phyloP scores from a whole-genome alignment of 257 asterid species.

The Primulina eburnea region DNA sequence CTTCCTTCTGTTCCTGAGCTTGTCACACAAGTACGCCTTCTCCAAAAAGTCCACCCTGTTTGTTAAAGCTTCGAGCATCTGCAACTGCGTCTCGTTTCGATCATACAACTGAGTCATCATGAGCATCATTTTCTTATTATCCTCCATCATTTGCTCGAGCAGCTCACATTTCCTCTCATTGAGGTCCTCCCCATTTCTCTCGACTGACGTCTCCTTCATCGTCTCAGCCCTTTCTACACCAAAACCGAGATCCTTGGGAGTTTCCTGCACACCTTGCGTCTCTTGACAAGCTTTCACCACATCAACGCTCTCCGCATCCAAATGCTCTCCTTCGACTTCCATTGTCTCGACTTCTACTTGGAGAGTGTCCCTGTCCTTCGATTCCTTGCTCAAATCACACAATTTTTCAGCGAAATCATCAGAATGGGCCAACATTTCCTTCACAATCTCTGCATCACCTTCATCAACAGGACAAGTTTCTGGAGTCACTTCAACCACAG shows the following conservation, averaged over 20 bases:
- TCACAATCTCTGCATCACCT: no score
- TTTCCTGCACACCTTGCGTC: no score
- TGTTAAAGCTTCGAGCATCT: conserved; percentile 37
- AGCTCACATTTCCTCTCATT: conserved; percentile 28
- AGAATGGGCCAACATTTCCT: no score
- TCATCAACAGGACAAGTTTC: background rate
- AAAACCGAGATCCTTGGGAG: no score
- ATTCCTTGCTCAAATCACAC: no score
- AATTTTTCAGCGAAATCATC: no score
- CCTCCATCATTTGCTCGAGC: conserved; percentile 55
- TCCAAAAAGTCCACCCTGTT: conserved; percentile 59
- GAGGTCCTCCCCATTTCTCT: background rate
- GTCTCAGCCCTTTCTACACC: no score
- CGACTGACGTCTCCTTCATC: no score
- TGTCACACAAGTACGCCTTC: conserved; percentile 56
- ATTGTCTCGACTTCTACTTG: background rate
- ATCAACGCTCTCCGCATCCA: no score
- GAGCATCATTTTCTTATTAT: conserved; percentile 59
- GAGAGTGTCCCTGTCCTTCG: background rate
- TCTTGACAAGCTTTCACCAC: no score
- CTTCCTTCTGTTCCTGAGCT: conserved; percentile 51
- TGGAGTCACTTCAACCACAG: background rate
- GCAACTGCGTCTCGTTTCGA: conserved; percentile 45
- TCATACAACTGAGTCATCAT: conserved; percentile 55
- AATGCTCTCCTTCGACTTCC: background rate